phyloP scores from a whole-genome alignment of 2,329 filamentous ascomycete species.

The Fusarium sp. region DNA sequence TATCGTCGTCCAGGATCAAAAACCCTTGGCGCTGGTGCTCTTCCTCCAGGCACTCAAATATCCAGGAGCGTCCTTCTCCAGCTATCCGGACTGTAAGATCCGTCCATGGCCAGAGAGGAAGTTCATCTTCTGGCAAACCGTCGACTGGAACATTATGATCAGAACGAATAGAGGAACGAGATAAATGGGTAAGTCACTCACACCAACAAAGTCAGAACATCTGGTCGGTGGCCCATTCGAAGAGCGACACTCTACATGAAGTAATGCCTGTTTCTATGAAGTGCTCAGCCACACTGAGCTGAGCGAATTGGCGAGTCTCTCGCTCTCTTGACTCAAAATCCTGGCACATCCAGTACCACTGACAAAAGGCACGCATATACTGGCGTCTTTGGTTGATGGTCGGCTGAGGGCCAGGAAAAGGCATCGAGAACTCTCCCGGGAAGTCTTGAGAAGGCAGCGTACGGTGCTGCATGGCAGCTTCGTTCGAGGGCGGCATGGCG shows the following conservation, averaged over 20 bases:
- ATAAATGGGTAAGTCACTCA: rapidly evolving
- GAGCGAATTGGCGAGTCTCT: background rate
- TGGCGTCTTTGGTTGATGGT: too few species aligned
- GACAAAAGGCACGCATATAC: too few species aligned
- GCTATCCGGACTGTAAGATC: too few species aligned
- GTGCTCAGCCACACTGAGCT: background rate
- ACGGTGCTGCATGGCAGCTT: too few species aligned
- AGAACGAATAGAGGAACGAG: background rate
- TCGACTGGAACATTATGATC: background rate
- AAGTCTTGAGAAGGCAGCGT: too few species aligned
- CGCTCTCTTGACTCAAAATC: too few species aligned
- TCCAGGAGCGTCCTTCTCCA: background rate
- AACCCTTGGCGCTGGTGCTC: background rate
- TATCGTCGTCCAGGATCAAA: background rate
- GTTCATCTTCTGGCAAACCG: rapidly evolving
- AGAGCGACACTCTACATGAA: background rate
- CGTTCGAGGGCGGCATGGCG: too few species aligned
- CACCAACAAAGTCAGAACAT: background rate
- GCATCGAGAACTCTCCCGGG: too few species aligned
- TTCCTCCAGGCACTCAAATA: background rate
- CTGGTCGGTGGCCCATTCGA: background rate
- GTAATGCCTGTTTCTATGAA: rapidly evolving
- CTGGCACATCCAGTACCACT: too few species aligned
- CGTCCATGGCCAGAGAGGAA: background rate
- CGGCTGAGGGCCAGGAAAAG: too few species aligned